Conservation (phyloP, 495 filamentous ascomycete species). For the Tuber brumale region DNA sequence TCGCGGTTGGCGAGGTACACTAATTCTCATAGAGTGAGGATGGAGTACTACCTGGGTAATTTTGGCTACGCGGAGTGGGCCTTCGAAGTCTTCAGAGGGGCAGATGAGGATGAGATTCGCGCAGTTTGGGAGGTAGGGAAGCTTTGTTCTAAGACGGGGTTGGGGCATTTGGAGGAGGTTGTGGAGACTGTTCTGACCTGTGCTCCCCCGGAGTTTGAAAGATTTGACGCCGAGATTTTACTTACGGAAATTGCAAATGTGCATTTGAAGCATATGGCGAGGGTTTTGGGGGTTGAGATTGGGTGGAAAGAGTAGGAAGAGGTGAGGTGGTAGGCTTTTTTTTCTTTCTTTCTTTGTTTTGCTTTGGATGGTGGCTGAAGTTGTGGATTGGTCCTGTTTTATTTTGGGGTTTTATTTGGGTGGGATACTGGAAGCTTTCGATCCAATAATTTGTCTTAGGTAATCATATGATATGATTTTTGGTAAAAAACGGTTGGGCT, state of each 20-base stretch:
- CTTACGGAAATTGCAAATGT: background rate
- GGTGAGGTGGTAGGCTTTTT: background rate
- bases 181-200: background rate
- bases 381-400: background rate
- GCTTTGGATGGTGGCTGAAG: background rate
- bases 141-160: background rate
- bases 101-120: background rate
- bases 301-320: background rate
- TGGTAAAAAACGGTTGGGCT: background rate
- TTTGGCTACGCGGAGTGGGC: background rate
- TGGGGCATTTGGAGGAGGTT: background rate
- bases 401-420: background rate
- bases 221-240: background rate
- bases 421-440: background rate
- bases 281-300: background rate
- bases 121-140: background rate
- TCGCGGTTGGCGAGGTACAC: background rate
- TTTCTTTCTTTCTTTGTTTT: too few species aligned
- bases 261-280: background rate
- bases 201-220: background rate
- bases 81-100: background rate
- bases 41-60: background rate
- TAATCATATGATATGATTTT: background rate
- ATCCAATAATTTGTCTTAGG: background rate
- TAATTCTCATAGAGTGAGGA: background rate